Evolutionary conservation across 202 grass and related monocot genomes (phyloP).

Genomic region (Carex arenaria): DNA sequence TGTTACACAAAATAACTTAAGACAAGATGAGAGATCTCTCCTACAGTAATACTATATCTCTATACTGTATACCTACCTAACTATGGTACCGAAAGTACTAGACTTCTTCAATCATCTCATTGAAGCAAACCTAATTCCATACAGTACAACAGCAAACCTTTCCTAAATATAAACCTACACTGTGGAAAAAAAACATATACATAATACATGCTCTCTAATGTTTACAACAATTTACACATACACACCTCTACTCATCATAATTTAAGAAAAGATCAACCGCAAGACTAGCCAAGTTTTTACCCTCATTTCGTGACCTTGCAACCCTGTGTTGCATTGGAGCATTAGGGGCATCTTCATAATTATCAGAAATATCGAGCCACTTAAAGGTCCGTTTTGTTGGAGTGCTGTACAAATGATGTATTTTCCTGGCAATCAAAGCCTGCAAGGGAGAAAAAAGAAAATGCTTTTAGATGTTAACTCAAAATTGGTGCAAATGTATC

Average conservation of each 20-base stretch:
- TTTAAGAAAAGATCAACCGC: conserved; percentile 40
- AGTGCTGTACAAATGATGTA: conserved; percentile 74
- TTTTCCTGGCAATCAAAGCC: conserved; percentile 55
- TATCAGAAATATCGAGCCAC: neutral
- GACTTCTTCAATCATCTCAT: conserved; percentile 71
- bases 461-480: neutral
- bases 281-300: conserved; percentile 44
- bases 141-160: conserved; percentile 15
- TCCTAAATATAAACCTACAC: conserved; percentile 15
- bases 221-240: conserved; percentile 42
- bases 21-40: conserved; percentile 11
- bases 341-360: conserved; percentile 26
- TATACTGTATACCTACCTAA: conserved; percentile 14
- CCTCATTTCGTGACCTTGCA: conserved; percentile 37
- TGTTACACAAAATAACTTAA: conserved; percentile 10
- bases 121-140: conserved; percentile 46
- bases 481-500: neutral
- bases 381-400: conserved; percentile 39
- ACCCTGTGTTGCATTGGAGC: conserved; percentile 72
- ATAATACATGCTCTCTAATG: conserved; percentile 4
- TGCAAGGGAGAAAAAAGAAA: conserved; percentile 20
- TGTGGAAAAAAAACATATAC: neutral
- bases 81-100: conserved; percentile 2
- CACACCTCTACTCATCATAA: conserved; percentile 22
- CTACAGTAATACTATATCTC: conserved; percentile 21